Percentiles rank a stretch among this genome's conserved stretches.
These are phyloP conservation scores for barley (Hordeum vulgare) DNA, from an alignment of 176 grass and related monocot genomes.

Conservation along the genomic window DNA sequence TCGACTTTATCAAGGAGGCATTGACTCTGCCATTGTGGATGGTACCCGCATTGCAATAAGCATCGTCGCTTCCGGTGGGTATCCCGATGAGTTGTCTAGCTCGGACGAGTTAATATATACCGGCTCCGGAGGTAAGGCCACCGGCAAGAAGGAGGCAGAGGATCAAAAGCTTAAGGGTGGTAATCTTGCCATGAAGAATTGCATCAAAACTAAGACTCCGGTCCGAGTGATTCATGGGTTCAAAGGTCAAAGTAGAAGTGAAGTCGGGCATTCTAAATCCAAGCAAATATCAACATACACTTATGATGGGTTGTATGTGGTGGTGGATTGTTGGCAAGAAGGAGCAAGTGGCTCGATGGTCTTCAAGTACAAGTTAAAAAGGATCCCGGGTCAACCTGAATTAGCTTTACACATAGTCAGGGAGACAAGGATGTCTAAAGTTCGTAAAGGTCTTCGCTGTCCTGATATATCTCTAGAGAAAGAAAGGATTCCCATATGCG, in stretches of 20 bases:
- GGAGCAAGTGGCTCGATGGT: slow-evolving; percentile 34
- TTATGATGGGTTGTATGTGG: slow-evolving; percentile 65
- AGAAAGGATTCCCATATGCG: slow-evolving; percentile 55
- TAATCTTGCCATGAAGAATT: slow-evolving; percentile 75
- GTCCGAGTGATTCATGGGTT: slow-evolving; percentile 74
- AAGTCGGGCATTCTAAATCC: slow-evolving; percentile 28
- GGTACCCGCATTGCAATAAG: slow-evolving; percentile 41
- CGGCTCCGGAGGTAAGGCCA: slow-evolving; percentile 54
- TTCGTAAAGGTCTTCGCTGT: slow-evolving; percentile 55
- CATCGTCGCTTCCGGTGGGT: slow-evolving; percentile 67
- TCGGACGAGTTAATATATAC: slow-evolving; percentile 69
- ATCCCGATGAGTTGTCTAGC: slow-evolving; percentile 52
- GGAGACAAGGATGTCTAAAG: slow-evolving; percentile 47
- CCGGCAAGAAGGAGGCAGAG: slow-evolving; percentile 32
- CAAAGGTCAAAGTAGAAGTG: slow-evolving; percentile 47
- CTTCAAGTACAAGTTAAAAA: slow-evolving; percentile 54
- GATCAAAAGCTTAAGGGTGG: slow-evolving; percentile 72
- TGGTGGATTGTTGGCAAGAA: slow-evolving; percentile 51
- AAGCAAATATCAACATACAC: slow-evolving; percentile 53
- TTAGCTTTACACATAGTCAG: slow-evolving; percentile 59
- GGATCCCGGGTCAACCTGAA: slow-evolving; percentile 55
- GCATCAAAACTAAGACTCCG: slow-evolving; percentile 41
- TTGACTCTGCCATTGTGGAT: slow-evolving; percentile 30
- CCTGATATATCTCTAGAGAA: slow-evolving; percentile 56
- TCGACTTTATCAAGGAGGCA: slow-evolving; percentile 48